phyloP scores from a whole-genome alignment of 129 eudicot species.

The Helichrysum umbraculigerum region DNA sequence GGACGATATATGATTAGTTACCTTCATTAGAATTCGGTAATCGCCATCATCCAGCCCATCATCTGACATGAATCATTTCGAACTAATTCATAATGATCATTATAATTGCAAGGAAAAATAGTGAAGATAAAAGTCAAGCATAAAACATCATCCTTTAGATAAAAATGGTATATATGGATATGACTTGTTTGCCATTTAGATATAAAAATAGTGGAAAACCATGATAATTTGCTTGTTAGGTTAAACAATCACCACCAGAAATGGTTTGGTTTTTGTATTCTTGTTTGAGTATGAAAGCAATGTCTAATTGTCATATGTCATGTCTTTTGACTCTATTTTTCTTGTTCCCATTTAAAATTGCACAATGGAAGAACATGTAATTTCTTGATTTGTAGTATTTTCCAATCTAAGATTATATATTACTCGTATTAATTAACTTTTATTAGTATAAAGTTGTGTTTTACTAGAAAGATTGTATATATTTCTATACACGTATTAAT shows the following conservation, averaged over 20 bases:
- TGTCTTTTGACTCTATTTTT: constrained; percentile 14
- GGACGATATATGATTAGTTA: background rate
- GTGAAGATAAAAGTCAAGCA: constrained; percentile 24
- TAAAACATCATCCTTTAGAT: constrained; percentile 1
- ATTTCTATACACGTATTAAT: too few species aligned
- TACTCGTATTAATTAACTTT: background rate
- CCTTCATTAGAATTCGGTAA: background rate
- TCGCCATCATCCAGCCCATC: background rate
- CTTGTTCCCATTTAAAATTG: background rate
- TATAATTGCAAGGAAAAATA: background rate
- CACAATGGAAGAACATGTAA: too few species aligned
- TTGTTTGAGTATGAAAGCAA: constrained; percentile 24
- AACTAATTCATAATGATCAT: background rate
- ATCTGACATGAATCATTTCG: background rate
- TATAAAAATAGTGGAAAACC: constrained; percentile 29
- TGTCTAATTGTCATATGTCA: constrained; percentile 18
- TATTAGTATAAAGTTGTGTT: background rate
- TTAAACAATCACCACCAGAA: constrained; percentile 36
- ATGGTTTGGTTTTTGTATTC: constrained; percentile 1
- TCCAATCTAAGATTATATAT: background rate
- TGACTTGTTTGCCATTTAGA: constrained; percentile 32
- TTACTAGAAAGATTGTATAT: too few species aligned
- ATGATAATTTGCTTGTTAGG: constrained; percentile 30
- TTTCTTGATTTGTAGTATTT: background rate
- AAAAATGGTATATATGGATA: background rate